Evolutionary conservation across 768 basidiomycete species (phyloP), one percentile per base, ranked within the genome.

Genomic region (Panellus pusillus): DNA sequence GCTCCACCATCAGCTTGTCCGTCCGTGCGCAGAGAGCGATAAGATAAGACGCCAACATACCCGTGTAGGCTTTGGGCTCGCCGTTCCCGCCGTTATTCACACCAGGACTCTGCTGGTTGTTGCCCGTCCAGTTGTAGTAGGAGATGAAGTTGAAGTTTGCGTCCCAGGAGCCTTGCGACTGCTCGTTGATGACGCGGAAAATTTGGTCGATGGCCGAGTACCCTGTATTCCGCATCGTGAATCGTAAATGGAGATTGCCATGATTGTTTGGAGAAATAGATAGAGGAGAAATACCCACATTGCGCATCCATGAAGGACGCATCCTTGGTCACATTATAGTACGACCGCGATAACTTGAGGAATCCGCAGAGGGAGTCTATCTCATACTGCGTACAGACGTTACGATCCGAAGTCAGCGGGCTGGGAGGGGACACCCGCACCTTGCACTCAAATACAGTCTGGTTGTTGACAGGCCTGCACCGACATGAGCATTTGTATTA

Each of bases 71-170:
- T 63, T 86, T 89, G 0, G 86, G 89, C 65, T 91, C 89, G 9
- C 85, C 85, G 59, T 87, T 89, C 6, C 89, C 89, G 0, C 63
- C 69, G 65, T 91, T 91, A 41, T 74, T 69, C 2, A 91, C 87
- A 15, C 75, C 69, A 4, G 87, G 86, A 29, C 82, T n/a, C n/a
- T n/a, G n/a, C n/a, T n/a, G n/a, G 12, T 86, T 84, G 46, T 74
- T 68, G n/a, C 89, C 89, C 7, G 89, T 90, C 89, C 89, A 91
- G 64, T 88, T 89, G 66, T 88, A 91, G 67, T 82, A 88, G 7
- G 87, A 89, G 49, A 89, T 74, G 63, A 86, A 82, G 66, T 87
- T 84, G 72, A 83, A 90, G 68, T 87, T 66, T 15, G 73, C 73
- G 61, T 89, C 87, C 56, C 87, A 89, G 4, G 84, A 80, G 6